These are phyloP conservation scores for Pholiota adiposa DNA, from an alignment of 1,284 basidiomycete genomes.

Conservation along the genomic window DNA sequence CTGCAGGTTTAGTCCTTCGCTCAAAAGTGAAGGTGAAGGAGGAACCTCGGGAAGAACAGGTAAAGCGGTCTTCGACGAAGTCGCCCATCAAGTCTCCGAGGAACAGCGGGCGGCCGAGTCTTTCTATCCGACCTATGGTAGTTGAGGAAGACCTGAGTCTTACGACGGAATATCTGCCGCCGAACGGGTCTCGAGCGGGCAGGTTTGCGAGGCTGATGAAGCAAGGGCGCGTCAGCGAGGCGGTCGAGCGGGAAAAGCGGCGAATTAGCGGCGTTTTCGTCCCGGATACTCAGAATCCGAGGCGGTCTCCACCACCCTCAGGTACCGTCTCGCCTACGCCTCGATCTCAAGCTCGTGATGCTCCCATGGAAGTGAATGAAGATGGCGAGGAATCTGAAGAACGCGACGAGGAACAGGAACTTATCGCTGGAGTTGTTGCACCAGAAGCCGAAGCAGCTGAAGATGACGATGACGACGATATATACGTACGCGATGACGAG, in stretches of 20 bases:
- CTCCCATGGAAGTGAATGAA: not conserved
- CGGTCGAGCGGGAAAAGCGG: slow-evolving; percentile 30
- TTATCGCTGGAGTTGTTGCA: not conserved
- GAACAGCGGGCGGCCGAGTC: slow-evolving; percentile 11
- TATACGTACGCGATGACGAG: slow-evolving; percentile 1
- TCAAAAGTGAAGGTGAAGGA: too few species aligned
- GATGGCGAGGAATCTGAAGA: not conserved
- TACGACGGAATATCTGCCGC: slow-evolving; percentile 36
- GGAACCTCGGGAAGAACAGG: not conserved
- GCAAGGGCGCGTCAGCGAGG: slow-evolving; percentile 34
- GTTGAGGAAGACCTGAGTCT: slow-evolving; percentile 22
- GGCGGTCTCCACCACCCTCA: not conserved
- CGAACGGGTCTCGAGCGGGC: slow-evolving; percentile 34
- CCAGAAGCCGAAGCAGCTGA: not conserved
- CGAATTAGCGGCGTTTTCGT: slow-evolving; percentile 26
- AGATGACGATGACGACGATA: slow-evolving; percentile 9
- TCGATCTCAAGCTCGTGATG: not conserved
- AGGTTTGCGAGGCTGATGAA: slow-evolving; percentile 31
- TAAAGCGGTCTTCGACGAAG: not conserved
- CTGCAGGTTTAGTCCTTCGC: slow-evolving; percentile 17
- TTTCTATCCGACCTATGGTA: slow-evolving; percentile 26
- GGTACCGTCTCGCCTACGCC: slow-evolving; percentile 11
- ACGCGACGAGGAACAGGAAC: not conserved
- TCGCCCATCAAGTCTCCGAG: not conserved
- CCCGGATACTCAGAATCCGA: slow-evolving; percentile 5